phyloP scores from a whole-genome alignment of 257 asterid genomes.

The Cinchona pubescens region DNA sequence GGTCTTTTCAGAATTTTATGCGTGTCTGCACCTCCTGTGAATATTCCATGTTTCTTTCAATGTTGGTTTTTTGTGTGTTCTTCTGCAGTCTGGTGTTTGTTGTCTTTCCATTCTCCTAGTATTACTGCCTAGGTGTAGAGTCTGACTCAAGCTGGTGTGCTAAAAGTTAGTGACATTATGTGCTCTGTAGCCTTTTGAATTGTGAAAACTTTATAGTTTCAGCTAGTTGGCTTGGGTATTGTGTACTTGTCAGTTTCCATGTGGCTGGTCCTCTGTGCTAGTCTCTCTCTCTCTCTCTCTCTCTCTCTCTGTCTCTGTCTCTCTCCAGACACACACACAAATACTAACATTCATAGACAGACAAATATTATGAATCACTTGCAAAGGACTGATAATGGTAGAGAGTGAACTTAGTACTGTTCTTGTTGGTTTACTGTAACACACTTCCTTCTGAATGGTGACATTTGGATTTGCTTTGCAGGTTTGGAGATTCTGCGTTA shows the following conservation, averaged over 20 bases:
- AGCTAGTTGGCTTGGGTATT: not conserved
- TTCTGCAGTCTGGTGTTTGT: not conserved
- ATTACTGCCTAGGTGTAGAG: not conserved
- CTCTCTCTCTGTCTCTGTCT: too few relatives aligned
- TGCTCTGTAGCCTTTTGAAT: not conserved
- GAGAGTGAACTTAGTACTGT: not conserved
- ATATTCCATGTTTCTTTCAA: not conserved
- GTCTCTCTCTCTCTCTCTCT: not conserved
- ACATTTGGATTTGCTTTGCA: constrained; percentile 34
- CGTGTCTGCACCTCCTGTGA: not conserved
- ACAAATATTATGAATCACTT: not conserved
- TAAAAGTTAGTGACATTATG: not conserved
- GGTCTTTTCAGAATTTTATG: not conserved
- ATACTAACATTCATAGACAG: too few relatives aligned
- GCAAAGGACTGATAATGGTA: not conserved
- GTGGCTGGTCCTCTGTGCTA: not conserved
- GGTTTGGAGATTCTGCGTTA: constrained; percentile 96
- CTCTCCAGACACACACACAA: not conserved
- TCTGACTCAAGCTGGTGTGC: not conserved
- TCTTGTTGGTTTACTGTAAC: not conserved
- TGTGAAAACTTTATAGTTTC: not conserved
- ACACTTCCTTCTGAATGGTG: constrained; percentile 8
- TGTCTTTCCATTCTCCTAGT: not conserved
- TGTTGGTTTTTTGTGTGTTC: not conserved
- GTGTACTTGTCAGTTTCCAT: not conserved